phyloP scores from a whole-genome alignment of 139 green algal species.

The Diplosphaera chodatii region DNA sequence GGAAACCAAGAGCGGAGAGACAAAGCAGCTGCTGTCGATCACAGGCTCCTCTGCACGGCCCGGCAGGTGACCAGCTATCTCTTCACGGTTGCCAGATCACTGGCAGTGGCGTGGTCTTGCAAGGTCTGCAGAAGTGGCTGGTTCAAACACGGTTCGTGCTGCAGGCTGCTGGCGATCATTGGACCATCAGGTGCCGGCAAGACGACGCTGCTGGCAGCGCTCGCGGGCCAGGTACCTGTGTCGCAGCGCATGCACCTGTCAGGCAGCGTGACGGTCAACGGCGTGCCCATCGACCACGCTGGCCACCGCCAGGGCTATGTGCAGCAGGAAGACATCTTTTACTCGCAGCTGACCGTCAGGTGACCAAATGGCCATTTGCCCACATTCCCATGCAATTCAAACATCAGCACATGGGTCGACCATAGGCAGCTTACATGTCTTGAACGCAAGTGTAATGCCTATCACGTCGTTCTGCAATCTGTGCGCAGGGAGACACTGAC shows the following conservation, averaged over 20 bases:
- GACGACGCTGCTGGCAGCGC: conserved; percentile 71
- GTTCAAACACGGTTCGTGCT: too few relatives aligned
- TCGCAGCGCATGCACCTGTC: conserved; percentile 26
- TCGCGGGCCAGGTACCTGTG: conserved; percentile 61
- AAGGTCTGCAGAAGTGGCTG: too few relatives aligned
- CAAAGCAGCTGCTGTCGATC: conserved; percentile 13
- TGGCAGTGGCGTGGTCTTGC: too few relatives aligned
- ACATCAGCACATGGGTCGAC: too few relatives aligned
- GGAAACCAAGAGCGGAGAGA: conserved; percentile 2
- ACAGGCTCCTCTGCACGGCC: too few relatives aligned
- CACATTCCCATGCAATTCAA: too few relatives aligned
- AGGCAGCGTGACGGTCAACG: conserved; percentile 43
- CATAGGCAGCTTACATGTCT: too few relatives aligned
- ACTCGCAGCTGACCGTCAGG: conserved; percentile 66
- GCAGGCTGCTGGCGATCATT: conserved; percentile 46
- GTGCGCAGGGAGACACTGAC: conserved; percentile 60
- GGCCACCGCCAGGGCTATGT: conserved; percentile 64
- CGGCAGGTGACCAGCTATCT: neutral
- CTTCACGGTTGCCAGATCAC: too few relatives aligned
- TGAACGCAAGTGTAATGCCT: too few relatives aligned
- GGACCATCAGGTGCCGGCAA: conserved; percentile 50
- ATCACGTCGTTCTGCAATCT: neutral
- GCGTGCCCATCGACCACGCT: conserved; percentile 5
- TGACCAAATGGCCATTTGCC: too few relatives aligned
- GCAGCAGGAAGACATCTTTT: conserved; percentile 91